phyloP scores from a whole-genome alignment of 345 rosid genomes.

The Salix caprea region DNA sequence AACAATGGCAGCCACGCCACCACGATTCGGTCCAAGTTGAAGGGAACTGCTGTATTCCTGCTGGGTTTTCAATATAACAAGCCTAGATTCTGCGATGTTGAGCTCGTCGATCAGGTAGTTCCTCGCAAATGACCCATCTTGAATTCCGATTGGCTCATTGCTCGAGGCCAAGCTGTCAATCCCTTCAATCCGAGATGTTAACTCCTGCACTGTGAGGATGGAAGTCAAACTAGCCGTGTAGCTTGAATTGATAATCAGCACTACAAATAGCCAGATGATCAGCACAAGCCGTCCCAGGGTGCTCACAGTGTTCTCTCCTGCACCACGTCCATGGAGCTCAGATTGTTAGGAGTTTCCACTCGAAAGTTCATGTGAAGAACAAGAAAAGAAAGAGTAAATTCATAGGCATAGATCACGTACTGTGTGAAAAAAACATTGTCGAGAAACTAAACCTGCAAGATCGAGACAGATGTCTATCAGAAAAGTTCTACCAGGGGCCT shows the following conservation, averaged over 20 bases:
- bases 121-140: slow-evolving; percentile 79
- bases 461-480: slow-evolving; percentile 14
- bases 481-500: slow-evolving; percentile 1
- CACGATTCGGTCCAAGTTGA: slow-evolving; percentile 48
- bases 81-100: slow-evolving; percentile 64
- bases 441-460: slow-evolving; percentile 98
- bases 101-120: slow-evolving; percentile 81
- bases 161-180: slow-evolving; percentile 65
- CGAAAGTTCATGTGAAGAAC: not conserved
- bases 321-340: slow-evolving; percentile 20
- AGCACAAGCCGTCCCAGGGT: slow-evolving; percentile 74
- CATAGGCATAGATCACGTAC: slow-evolving; percentile 44
- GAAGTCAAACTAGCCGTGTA: slow-evolving; percentile 96
- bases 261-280: slow-evolving; percentile 88
- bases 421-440: slow-evolving; percentile 95
- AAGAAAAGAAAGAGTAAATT: not conserved
- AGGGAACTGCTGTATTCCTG: slow-evolving; percentile 55
- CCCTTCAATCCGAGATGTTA: slow-evolving; percentile 73
- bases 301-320: slow-evolving; percentile 92
- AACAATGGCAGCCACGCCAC: slow-evolving; percentile 88
- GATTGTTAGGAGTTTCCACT: not conserved
- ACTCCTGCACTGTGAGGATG: slow-evolving; percentile 83
- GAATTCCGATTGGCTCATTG: slow-evolving; percentile 71
- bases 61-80: slow-evolving; percentile 43
- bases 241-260: slow-evolving; percentile 91